Conservation (phyloP, 768 basidiomycete genomes). For the Lentinus brumalis region DNA sequence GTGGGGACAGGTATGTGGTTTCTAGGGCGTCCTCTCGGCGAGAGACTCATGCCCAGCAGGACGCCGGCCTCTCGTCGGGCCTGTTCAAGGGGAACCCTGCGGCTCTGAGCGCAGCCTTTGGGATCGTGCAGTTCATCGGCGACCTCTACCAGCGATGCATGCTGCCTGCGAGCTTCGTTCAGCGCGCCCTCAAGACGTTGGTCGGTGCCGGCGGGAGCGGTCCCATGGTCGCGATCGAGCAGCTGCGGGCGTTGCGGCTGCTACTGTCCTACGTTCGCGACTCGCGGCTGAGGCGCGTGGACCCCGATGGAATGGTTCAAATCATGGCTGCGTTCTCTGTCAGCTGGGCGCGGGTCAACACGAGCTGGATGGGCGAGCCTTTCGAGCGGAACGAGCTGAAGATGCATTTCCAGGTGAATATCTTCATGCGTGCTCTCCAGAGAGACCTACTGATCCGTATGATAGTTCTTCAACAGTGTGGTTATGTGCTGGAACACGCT, state of each 20-base stretch:
- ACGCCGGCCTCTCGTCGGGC: neutral
- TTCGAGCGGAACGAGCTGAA: too few species aligned
- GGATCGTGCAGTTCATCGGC: constrained; percentile 8
- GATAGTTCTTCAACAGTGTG: too few species aligned
- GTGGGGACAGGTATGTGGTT: constrained; percentile 7
- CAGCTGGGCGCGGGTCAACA: too few species aligned
- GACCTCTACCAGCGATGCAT: constrained; percentile 10
- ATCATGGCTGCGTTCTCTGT: too few species aligned
- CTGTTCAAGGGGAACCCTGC: neutral
- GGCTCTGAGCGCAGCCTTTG: constrained; percentile 2
- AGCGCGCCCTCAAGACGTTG: neutral
- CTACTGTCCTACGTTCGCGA: constrained; percentile 4
- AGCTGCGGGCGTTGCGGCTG: constrained; percentile 16
- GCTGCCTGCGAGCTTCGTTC: constrained; percentile 1
- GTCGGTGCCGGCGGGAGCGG: constrained; percentile 3
- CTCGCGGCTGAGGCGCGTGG: too few species aligned
- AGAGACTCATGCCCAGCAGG: neutral
- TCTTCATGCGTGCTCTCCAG: too few species aligned
- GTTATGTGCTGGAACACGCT: too few species aligned
- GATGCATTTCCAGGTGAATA: too few species aligned
- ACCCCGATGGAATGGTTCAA: too few species aligned
- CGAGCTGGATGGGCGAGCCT: too few species aligned
- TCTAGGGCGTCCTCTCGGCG: neutral
- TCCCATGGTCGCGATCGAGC: constrained; percentile 17
- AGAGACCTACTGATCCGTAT: too few species aligned